Evolutionary conservation across 2,329 filamentous ascomycete genomes (phyloP).

Genomic region (Conoideocrella luteorostrata): DNA sequence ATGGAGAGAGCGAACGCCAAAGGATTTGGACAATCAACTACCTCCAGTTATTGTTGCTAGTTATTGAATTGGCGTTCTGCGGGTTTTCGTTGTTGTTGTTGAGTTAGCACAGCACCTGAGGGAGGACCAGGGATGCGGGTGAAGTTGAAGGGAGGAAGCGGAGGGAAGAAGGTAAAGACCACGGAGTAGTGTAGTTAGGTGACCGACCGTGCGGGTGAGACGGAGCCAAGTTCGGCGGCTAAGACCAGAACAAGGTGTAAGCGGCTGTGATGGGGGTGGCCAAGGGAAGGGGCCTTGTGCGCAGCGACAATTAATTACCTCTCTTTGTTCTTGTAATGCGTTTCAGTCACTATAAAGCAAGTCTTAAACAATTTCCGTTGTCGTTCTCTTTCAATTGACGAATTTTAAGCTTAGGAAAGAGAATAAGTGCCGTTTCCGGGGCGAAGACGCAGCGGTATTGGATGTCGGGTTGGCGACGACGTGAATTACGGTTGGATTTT

Average conservation of each 20-base stretch:
- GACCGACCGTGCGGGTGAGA: slow-evolving; percentile 5
- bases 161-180: slow-evolving; percentile 2
- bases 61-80: no score
- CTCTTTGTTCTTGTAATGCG: background rate
- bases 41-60: no score
- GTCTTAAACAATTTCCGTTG: no score
- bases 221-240: slow-evolving; percentile 7
- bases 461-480: no score
- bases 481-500: no score
- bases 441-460: no score
- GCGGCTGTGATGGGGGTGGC: background rate
- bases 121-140: background rate
- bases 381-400: background rate
- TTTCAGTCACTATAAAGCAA: no score
- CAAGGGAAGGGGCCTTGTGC: background rate
- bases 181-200: background rate
- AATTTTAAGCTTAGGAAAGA: no score
- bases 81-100: no score
- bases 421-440: no score
- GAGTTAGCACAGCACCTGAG: no score
- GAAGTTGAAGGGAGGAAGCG: slow-evolving; percentile 5
- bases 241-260: slow-evolving; percentile 5
- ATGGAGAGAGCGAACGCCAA: background rate
- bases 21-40: background rate
- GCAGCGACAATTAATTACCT: background rate